Percentiles rank a stretch among this genome's conserved stretches.
Evolutionary conservation across 2,329 filamentous ascomycete genomes (phyloP).

Genomic region (Cladophialophora exuberans): DNA sequence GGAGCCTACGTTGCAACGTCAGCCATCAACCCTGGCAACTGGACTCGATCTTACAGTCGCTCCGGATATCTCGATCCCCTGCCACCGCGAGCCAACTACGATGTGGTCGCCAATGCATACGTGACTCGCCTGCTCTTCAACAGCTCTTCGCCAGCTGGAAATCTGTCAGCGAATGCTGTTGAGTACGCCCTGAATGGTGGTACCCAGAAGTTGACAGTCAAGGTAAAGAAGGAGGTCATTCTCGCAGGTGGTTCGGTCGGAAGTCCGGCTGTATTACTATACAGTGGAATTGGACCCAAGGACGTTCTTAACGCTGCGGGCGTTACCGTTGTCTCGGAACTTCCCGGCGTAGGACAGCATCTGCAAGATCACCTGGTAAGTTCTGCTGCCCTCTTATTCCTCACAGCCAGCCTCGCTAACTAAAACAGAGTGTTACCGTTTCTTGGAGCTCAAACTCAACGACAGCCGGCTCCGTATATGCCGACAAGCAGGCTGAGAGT

Average conservation of each 20-base stretch:
- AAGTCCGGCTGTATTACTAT: conserved; percentile 66
- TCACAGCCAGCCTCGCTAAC: conserved; percentile 15
- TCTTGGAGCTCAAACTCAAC: conserved; percentile 36
- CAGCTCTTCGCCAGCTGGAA: conserved; percentile 31
- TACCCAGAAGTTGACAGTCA: conserved; percentile 38
- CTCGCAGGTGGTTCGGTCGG: conserved; percentile 62
- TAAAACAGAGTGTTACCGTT: conserved; percentile 37
- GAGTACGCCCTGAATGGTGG: conserved; percentile 39
- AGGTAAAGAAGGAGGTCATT: conserved; percentile 52
- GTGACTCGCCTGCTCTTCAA: conserved; percentile 33
- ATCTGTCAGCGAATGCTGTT: conserved; percentile 38
- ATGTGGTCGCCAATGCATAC: conserved; percentile 32
- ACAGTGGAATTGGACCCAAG: conserved; percentile 65
- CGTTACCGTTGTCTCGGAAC: conserved; percentile 60
- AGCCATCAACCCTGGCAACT: conserved; percentile 40
- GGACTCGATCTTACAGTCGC: conserved; percentile 42
- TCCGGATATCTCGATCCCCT: conserved; percentile 42
- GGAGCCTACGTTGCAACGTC: conserved; percentile 42
- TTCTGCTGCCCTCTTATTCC: too few species aligned
- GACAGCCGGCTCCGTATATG: conserved; percentile 39
- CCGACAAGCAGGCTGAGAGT: conserved; percentile 35
- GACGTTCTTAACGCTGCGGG: conserved; percentile 56
- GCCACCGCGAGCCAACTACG: conserved; percentile 38
- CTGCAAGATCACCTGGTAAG: conserved; percentile 64
- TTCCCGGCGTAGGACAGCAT: conserved; percentile 67